phyloP scores from a whole-genome alignment of 2,329 filamentous ascomycete species.

The Chaetomiaceae sp. region DNA sequence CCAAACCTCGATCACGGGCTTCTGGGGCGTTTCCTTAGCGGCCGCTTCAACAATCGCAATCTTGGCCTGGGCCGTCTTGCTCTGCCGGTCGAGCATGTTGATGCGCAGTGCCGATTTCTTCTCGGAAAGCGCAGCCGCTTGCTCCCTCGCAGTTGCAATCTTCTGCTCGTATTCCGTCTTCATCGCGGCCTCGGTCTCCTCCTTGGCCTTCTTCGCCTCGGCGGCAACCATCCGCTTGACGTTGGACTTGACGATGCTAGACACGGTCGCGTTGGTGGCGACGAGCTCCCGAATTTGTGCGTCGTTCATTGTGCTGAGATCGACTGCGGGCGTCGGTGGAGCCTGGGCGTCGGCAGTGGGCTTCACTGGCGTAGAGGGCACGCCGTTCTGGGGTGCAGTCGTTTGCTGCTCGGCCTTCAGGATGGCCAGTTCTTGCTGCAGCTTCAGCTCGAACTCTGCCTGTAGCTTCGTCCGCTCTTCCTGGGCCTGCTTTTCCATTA shows the following conservation, averaged over 20 bases:
- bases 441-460: constrained; percentile 39
- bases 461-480: constrained; percentile 48
- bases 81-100: constrained; percentile 71
- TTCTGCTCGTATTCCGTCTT: constrained; percentile 48
- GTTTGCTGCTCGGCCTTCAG: constrained; percentile 49
- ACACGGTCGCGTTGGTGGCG: constrained; percentile 49
- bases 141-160: constrained; percentile 48
- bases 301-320: constrained; percentile 47
- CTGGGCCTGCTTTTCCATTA: constrained; percentile 45
- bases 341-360: constrained; percentile 22
- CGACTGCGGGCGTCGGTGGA: constrained; percentile 34
- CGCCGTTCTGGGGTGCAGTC: constrained; percentile 22
- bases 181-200: constrained; percentile 43
- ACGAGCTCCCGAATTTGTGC: constrained; percentile 52
- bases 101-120: constrained; percentile 70
- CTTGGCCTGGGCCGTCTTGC: constrained; percentile 60
- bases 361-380: constrained; percentile 25
- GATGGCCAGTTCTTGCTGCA: constrained; percentile 59
- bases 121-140: constrained; percentile 64
- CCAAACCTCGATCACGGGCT: constrained; percentile 82
- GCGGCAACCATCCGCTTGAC: constrained; percentile 65
- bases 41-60: constrained; percentile 73
- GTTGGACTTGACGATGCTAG: constrained; percentile 53
- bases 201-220: constrained; percentile 55
- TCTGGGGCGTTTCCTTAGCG: constrained; percentile 76